Evolutionary conservation across 371 early-diverging fungal species (phyloP).

Genomic region (Apophysomyces ossiformis): DNA sequence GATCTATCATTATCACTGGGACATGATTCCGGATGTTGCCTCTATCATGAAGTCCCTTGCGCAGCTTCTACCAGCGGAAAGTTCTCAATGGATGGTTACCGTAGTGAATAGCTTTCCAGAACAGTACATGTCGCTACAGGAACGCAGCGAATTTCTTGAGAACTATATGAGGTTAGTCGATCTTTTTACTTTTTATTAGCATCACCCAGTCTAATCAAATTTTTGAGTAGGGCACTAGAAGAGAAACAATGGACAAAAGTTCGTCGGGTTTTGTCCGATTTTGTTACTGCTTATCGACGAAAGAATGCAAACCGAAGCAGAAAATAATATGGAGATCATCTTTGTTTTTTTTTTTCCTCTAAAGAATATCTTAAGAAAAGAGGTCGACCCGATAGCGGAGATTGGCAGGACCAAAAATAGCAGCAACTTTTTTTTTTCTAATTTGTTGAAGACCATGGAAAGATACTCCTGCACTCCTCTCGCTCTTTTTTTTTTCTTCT

Average conservation of each 20-base stretch:
- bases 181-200: neutral
- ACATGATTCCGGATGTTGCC: slow-evolving; percentile 53
- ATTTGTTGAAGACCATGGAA: neutral
- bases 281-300: slow-evolving; percentile 50
- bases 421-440: neutral
- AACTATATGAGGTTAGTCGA: slow-evolving; percentile 49
- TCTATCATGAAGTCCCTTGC: slow-evolving; percentile 47
- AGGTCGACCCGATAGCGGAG: slow-evolving; percentile 9
- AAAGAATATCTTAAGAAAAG: neutral
- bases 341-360: neutral
- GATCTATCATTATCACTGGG: slow-evolving; percentile 56
- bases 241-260: slow-evolving; percentile 47
- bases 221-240: slow-evolving; percentile 36
- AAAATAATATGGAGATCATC: slow-evolving; percentile 11
- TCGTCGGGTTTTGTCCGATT: slow-evolving; percentile 52
- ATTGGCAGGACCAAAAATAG: slow-evolving; percentile 15
- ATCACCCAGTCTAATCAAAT: neutral
- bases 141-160: slow-evolving; percentile 52
- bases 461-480: neutral
- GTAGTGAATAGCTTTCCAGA: slow-evolving; percentile 53
- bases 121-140: slow-evolving; percentile 42
- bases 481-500: neutral
- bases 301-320: slow-evolving; percentile 22
- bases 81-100: slow-evolving; percentile 42
- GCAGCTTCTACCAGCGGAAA: slow-evolving; percentile 52